These are phyloP conservation scores for Daldinia vernicosa DNA, from an alignment of 495 filamentous ascomycete species.

Conservation along the genomic window DNA sequence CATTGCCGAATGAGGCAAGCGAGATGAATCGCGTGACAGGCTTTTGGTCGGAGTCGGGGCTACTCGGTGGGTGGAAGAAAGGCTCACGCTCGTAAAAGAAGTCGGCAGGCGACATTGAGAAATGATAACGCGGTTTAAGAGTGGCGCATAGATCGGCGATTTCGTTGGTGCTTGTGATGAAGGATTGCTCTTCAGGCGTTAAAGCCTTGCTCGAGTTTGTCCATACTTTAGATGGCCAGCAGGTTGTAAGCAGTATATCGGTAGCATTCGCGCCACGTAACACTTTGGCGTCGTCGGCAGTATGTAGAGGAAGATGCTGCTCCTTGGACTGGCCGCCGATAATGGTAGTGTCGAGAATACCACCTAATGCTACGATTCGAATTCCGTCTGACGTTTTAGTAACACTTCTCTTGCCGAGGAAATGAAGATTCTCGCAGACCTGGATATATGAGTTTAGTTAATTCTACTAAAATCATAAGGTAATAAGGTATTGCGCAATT, in stretches of 20 bases:
- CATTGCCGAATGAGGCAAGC: conserved; percentile 77
- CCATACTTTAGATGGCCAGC: conserved; percentile 82
- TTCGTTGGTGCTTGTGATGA: conserved; percentile 56
- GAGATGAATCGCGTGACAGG: conserved; percentile 87
- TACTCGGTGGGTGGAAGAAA: conserved; percentile 71
- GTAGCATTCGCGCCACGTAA: conserved; percentile 76
- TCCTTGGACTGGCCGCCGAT: conserved; percentile 65
- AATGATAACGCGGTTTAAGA: conserved; percentile 88
- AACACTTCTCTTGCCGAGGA: conserved; percentile 81
- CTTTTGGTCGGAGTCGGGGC: conserved; percentile 52
- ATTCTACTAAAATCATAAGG: not conserved
- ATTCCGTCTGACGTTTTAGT: conserved; percentile 92
- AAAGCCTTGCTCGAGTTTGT: conserved; percentile 54
- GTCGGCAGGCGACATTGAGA: conserved; percentile 68
- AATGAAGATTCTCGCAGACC: conserved; percentile 87
- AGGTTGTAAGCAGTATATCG: conserved; percentile 85
- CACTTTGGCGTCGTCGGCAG: conserved; percentile 75
- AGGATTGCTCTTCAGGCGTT: conserved; percentile 60
- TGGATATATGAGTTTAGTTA: conserved; percentile 42
- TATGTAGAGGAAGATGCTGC: conserved; percentile 73
- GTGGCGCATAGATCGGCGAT: conserved; percentile 78
- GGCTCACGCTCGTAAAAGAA: conserved; percentile 91
- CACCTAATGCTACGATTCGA: conserved; percentile 82
- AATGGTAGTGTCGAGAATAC: conserved; percentile 64
- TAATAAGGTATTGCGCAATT: too few relatives aligned